Evolutionary conservation across 2,329 filamentous ascomycete species (phyloP).

Genomic region (Tolypocladium pustulatum): DNA sequence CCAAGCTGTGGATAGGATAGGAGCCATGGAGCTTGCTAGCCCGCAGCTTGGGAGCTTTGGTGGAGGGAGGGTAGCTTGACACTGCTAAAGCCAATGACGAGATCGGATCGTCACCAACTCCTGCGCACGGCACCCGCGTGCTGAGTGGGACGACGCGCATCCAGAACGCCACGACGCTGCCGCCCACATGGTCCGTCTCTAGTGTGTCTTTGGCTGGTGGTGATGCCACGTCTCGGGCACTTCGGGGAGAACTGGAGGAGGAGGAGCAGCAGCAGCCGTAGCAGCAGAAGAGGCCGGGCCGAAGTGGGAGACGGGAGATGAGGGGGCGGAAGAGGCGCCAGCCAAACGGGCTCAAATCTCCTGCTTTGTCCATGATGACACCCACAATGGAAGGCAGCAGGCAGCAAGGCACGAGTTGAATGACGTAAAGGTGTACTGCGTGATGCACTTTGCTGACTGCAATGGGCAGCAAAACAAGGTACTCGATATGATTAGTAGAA

Average conservation of each 20-base stretch:
- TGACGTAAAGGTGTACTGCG: neutral
- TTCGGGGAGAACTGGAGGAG: neutral
- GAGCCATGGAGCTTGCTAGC: neutral
- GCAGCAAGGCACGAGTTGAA: neutral
- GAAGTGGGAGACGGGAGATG: neutral
- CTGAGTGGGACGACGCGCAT: neutral
- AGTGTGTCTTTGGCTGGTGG: neutral
- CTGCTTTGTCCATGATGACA: neutral
- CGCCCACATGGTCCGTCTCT: neutral
- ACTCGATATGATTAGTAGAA: neutral
- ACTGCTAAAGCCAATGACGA: neutral
- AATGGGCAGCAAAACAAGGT: neutral
- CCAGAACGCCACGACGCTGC: neutral
- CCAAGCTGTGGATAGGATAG: too few species aligned
- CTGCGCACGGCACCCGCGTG: neutral
- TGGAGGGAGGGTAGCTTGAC: neutral
- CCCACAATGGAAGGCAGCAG: neutral
- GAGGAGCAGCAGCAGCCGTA: neutral
- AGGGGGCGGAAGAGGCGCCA: neutral
- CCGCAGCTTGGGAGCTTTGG: neutral
- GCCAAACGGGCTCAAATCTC: neutral
- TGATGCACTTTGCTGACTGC: neutral
- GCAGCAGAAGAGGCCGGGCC: neutral
- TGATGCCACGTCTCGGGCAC: neutral
- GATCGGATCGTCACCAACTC: neutral